Percentiles rank a stretch among this genome's conserved stretches.
Conservation (phyloP, 2,329 filamentous ascomycete species). For the Cercospora sojina region DNA sequence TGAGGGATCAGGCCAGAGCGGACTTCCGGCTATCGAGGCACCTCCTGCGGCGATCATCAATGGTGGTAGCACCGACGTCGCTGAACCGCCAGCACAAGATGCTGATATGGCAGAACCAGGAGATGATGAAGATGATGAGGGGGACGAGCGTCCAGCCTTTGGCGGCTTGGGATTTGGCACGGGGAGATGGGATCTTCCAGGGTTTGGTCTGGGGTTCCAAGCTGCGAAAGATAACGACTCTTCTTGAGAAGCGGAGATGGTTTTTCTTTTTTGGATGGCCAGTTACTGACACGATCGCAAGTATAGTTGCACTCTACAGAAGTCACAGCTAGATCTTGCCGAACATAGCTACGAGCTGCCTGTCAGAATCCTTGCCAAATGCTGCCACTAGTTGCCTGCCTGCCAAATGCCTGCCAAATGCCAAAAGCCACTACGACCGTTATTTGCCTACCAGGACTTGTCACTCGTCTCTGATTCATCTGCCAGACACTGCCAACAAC, state of each 20-base stretch:
- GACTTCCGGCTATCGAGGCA: conserved; percentile 19
- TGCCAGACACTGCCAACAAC: background rate
- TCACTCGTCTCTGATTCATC: background rate
- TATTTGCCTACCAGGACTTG: background rate
- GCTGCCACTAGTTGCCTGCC: background rate
- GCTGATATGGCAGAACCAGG: conserved; percentile 23
- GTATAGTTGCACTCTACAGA: background rate
- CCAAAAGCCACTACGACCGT: background rate
- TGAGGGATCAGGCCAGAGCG: background rate
- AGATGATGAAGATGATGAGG: conserved; percentile 25
- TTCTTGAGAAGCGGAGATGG: background rate
- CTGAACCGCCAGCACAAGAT: conserved; percentile 10
- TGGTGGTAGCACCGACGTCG: background rate
- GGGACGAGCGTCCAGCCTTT: conserved; percentile 18
- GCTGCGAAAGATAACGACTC: conserved; percentile 10
- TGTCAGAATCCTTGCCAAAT: background rate
- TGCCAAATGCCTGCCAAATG: no score
- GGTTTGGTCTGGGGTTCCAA: conserved; percentile 22
- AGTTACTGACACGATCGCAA: background rate
- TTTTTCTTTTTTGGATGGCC: no score
- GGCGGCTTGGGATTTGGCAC: conserved; percentile 23
- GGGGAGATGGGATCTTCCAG: conserved; percentile 19
- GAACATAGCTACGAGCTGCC: background rate
- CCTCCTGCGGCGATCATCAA: background rate
- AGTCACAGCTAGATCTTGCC: background rate